phyloP scores from a whole-genome alignment of 2,329 filamentous ascomycete species.

The Pseudocercospora pini-densiflorae region DNA sequence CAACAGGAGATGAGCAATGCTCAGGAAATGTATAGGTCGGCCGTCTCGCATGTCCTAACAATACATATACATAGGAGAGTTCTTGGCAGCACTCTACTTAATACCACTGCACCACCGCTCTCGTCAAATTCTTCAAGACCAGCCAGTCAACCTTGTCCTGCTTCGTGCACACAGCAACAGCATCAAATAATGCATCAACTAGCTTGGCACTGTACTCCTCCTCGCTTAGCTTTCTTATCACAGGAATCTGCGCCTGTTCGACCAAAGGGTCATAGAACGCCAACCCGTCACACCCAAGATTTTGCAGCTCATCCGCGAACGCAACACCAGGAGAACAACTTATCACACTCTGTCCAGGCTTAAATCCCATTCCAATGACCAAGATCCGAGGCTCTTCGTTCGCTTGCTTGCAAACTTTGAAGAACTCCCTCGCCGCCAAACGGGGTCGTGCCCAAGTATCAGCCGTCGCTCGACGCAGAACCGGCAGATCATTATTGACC shows the following conservation, averaged over 20 bases:
- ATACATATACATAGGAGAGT: neutral
- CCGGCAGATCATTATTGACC: constrained; percentile 1
- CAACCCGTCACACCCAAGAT: constrained; percentile 20
- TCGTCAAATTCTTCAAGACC: constrained; percentile 21
- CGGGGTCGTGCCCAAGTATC: constrained; percentile 50
- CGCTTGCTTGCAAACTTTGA: neutral
- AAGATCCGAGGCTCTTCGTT: constrained; percentile 21
- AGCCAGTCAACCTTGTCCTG: constrained; percentile 27
- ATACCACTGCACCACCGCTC: constrained; percentile 8
- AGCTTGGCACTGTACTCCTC: constrained; percentile 16
- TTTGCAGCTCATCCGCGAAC: constrained; percentile 23
- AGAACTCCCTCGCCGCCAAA: constrained; percentile 7
- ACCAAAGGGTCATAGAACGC: constrained; percentile 30
- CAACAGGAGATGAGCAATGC: neutral
- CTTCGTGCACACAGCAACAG: constrained; percentile 27
- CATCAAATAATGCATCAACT: constrained; percentile 24
- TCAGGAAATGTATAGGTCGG: neutral
- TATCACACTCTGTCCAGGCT: constrained; percentile 28
- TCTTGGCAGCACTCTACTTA: neutral
- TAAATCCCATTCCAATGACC: constrained; percentile 29
- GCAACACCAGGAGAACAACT: constrained; percentile 27
- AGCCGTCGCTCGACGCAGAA: constrained; percentile 37
- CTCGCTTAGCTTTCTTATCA: constrained; percentile 24
- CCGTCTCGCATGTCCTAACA: neutral
- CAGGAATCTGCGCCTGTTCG: constrained; percentile 22